Evolutionary conservation across 1,284 basidiomycete species (phyloP).

Genomic region (Austroboletus novae-zelandiae): DNA sequence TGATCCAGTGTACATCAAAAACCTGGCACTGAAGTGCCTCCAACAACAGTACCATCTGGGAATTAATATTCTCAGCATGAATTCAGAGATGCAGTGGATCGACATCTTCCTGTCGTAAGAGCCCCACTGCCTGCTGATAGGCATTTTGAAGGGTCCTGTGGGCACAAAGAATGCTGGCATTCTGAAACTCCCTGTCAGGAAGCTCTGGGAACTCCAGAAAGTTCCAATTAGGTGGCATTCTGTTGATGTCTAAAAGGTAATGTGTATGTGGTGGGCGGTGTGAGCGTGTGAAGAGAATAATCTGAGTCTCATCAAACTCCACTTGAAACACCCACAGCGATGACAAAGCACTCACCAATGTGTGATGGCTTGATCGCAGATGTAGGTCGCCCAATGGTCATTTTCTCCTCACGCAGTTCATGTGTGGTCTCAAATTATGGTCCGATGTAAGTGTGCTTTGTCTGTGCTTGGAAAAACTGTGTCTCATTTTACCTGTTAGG

Average conservation of each 20-base stretch:
- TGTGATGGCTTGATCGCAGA: too few relatives aligned
- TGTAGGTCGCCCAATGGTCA: slow-evolving; percentile 65
- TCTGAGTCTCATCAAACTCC: too few relatives aligned
- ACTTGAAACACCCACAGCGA: too few relatives aligned
- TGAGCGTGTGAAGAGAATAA: too few relatives aligned
- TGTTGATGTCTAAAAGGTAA: too few relatives aligned
- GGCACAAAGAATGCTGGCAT: not conserved
- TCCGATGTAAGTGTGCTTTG: slow-evolving; percentile 45
- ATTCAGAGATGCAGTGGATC: not conserved
- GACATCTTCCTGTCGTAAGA: not conserved
- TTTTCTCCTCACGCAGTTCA: slow-evolving; percentile 62
- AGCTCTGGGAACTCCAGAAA: not conserved
- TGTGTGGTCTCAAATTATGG: slow-evolving; percentile 72
- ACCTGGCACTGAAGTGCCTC: too few relatives aligned
- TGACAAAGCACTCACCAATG: too few relatives aligned
- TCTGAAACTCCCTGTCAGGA: not conserved
- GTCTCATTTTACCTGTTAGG: not conserved
- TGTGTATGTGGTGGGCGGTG: too few relatives aligned
- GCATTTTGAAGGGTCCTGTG: not conserved
- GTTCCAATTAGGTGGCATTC: too few relatives aligned
- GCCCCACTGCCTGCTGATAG: not conserved
- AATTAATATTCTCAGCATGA: not conserved
- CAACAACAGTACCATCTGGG: not conserved
- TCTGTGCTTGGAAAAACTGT: slow-evolving; percentile 3
- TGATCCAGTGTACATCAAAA: too few relatives aligned